Percentiles rank a stretch among this genome's conserved stretches.
These are phyloP conservation scores for Fusarium tricinctum DNA, from an alignment of 2,329 filamentous ascomycete species.

Conservation along the genomic window DNA sequence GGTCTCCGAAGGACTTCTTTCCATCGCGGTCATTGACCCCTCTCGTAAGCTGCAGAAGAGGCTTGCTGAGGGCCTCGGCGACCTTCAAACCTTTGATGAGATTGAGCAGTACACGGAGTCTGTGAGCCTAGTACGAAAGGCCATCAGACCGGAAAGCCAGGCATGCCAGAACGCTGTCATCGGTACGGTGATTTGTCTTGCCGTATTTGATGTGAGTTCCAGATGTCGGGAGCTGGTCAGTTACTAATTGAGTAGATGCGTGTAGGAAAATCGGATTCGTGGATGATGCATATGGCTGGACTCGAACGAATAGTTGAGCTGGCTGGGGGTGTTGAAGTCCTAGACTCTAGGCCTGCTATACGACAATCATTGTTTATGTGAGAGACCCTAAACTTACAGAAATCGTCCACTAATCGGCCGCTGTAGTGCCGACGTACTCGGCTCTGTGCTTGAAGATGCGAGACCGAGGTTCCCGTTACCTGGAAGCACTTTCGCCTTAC, in stretches of 20 bases:
- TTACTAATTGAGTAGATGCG: conserved; percentile 30
- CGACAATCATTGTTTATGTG: conserved; percentile 40
- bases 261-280: conserved; percentile 24
- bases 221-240: rapidly evolving
- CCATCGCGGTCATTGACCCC: conserved; percentile 34
- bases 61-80: background rate
- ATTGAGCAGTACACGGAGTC: conserved; percentile 41
- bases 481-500: rapidly evolving
- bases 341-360: conserved; percentile 26
- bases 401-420: background rate
- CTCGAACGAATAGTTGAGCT: conserved; percentile 28
- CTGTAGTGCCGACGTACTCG: conserved; percentile 34
- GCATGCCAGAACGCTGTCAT: conserved; percentile 21
- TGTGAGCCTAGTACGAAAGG: conserved; percentile 27
- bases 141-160: conserved; percentile 4
- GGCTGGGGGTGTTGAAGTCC: conserved; percentile 21
- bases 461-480: conserved; percentile 29
- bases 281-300: conserved; percentile 39
- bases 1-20: conserved; percentile 35
- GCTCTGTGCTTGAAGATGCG: conserved; percentile 30
- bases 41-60: background rate
- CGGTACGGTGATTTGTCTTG: conserved; percentile 39
- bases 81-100: conserved; percentile 3
- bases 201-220: conserved; percentile 38
- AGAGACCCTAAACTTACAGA: background rate